Evolutionary conservation across 371 early-diverging fungal genomes (phyloP), one percentile per base, ranked within the genome.

Genomic region (Rhizomucor pusillus): DNA sequence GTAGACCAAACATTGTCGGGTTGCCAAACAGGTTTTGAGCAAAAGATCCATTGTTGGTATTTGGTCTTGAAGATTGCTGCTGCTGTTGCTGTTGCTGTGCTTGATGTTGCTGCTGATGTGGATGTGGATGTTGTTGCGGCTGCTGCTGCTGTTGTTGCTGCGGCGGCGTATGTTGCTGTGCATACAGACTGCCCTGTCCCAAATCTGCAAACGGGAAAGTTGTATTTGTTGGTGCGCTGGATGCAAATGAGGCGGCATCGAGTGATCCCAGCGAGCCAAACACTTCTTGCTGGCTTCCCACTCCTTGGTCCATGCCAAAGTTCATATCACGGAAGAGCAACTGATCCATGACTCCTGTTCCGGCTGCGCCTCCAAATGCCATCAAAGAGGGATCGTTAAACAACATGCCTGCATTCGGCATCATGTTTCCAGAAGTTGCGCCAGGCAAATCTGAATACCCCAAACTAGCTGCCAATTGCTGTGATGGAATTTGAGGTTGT

Each of bases 181-280:
- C 45, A 14, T 47, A 55, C n/a, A 53, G 24, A 33, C 23, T 36
- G n/a, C 35, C 47, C 33, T 52, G 53, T 16, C 35, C 41, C 55
- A 55, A 34, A 47, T 46, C 55, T 14, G 55, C 41, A 25, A 55
- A 55, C 1, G 55, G 55, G 39, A 47, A 46, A 10, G 40, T 10
- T 9, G 35, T 29, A 10, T 46, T 39, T 14, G 55, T 9, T 11
- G 55, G 29, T 14, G 55, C 34, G 25, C 47, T 47, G n/a, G 55
- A 34, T 9, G 37, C 44, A 41, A 37, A 55, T 9, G 47, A 16
- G 23, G 47, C 29, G 35, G 29, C 55, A 5, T 47, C 55, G 6
- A 55, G 47, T 39, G 47, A 50, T 12, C 57, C 50, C 14, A 57
- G 41, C 12, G 50, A 50, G 13, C 43, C 57, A 37, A 57, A 57